Base-by-base conservation (phyloP, 192 early-diverging fungal genomes). In the Kappamyces sp. region DNA sequence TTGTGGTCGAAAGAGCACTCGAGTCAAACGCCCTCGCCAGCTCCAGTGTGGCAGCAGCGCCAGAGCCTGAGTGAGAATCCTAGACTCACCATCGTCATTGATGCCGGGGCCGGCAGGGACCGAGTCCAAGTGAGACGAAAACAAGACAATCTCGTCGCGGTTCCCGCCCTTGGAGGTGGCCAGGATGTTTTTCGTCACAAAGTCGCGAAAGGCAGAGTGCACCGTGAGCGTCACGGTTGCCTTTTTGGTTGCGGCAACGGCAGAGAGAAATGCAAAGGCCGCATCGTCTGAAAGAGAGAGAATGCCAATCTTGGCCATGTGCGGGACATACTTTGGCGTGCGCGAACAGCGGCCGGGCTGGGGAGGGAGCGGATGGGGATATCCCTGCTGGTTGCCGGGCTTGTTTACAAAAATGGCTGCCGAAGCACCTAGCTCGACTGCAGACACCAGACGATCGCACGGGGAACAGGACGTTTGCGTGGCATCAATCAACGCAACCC, bases 61-160 rank as follows among this genome's bases (percentile, higher is more conserved):
- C 76, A 10, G 76, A 78, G 8, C 67, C 23, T 23, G 23, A 23
- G 23, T 23, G 23, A 23, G 23, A 23, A 23, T 23, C 23, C 23
- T 23, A 23, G 23, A 23, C 23, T 23, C 23, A 23, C 23, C 72
- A 44, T 78, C 74, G 55, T 78, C 76, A 50, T 78, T 78, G 33
- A 78, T 65, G 38, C 75, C 75, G 10, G 75, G 69, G 33, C 75
- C 75, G 1, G 53, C 66, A 15, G 71, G 66, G 9, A 76, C 74
- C 36, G 57, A 60, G 55, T 77, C 75, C 36, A 74, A 40, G 50
- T 77, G 75, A 2, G 69, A 58, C 2, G 72, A 71, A 51, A 68
- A 57, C 12, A 73, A 32, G 37, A 74, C 51, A 47, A 77, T 49
- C 15, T 66, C 66, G 36, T 68, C 44, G 7, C 12, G 35, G 46